Base-by-base conservation (phyloP, 257 asterid genomes). In the Linderniella brevidens region DNA sequence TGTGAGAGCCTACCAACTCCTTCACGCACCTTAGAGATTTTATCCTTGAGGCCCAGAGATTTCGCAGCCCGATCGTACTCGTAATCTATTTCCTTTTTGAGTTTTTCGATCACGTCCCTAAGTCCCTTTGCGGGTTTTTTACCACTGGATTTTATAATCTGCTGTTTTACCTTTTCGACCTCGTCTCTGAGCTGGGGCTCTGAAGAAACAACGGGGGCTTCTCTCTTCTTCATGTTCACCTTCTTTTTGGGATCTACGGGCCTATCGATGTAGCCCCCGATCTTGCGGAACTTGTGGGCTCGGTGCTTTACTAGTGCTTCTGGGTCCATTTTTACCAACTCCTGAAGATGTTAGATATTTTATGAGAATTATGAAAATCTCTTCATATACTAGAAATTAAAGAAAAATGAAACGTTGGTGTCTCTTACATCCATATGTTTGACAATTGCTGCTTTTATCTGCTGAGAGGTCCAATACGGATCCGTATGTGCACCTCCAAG, bases 401-500 rank as follows among this genome's bases (percentile, higher is more conserved):
- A 6, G 32, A 3, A 6, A 25, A n/a, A 25, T 3, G 32, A 25
- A 25, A 25, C n/a, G n/a, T n/a, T n/a, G n/a, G n/a, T n/a, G n/a
- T n/a, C n/a, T 25, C 32, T 84, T 61, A 88, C 98, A 61, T 88
- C 93, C 95, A 80, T 84, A 57, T 81, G 35, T 58, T 88, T 70
- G 53, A 78, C 57, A 59, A 88, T 84, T 44, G 93, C 87, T 52
- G 66, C 49, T 76, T 84, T 88, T 43, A 88, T 74, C 75, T 80
- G 98, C 64, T 76, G 93, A 0, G 98, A 88, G 41, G 95, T 84
- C 98, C 95, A 84, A 53, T 78, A 56, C 39, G 95, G 70, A 73
- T 88, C 95, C 51, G 84, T 77, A 65, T 88, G 98, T 20, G 93
- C 98, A 55, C 98, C 98, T 37, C 98, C 94, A 68, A 88, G 92